These are phyloP conservation scores for Didymella keratinophila DNA, from an alignment of 2,329 filamentous ascomycete genomes.

Conservation along the genomic window DNA sequence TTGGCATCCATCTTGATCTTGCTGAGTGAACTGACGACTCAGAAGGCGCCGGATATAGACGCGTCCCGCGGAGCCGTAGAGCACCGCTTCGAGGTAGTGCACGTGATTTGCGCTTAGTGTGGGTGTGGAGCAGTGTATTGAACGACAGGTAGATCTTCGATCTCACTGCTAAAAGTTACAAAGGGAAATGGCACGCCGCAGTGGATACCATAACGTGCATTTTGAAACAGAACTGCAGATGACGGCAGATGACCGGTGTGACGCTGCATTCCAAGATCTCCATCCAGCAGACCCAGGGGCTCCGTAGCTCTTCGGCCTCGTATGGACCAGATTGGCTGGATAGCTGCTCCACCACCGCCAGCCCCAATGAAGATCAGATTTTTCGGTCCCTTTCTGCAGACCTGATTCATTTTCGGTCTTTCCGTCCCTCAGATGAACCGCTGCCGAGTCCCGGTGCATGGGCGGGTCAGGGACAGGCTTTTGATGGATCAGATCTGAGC, in stretches of 20 bases:
- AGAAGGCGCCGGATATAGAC: not conserved
- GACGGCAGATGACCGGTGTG: constrained; percentile 3
- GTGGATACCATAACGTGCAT: not conserved
- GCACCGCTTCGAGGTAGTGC: not conserved
- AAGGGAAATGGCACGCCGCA: not conserved
- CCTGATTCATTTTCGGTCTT: constrained; percentile 1
- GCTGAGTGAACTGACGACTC: not conserved
- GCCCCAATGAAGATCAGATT: constrained; percentile 9
- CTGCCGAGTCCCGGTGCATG: constrained; percentile 1
- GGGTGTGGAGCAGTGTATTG: not conserved
- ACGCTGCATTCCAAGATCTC: constrained; percentile 7
- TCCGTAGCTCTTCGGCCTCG: constrained; percentile 1
- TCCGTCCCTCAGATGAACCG: not conserved
- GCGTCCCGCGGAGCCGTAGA: not conserved
- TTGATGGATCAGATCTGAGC: not conserved
- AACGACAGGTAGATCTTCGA: constrained; percentile 2
- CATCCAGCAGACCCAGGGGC: constrained; percentile 3
- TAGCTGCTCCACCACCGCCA: constrained; percentile 2
- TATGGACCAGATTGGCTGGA: constrained; percentile 7
- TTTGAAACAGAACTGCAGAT: constrained; percentile 5
- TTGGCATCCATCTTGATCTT: constrained; percentile 3
- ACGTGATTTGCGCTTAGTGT: not conserved
- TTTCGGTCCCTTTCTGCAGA: constrained; percentile 9
- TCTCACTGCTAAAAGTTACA: not conserved
- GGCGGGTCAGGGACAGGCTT: not conserved